phyloP scores from a whole-genome alignment of 352 stramenopile species.

The Porosira glacialis region DNA sequence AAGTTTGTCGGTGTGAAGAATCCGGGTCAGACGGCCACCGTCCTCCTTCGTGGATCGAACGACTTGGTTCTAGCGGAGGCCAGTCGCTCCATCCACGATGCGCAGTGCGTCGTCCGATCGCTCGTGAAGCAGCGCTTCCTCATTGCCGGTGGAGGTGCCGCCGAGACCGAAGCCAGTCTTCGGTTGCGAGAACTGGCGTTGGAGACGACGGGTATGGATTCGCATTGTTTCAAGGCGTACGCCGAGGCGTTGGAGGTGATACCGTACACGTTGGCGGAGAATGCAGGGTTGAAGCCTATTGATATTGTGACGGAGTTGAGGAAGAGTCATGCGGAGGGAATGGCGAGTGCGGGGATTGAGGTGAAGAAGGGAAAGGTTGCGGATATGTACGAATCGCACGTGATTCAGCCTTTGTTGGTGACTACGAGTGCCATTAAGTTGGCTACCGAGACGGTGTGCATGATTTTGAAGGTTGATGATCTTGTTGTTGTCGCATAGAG shows the following conservation, averaged over 20 bases:
- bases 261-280: slow-evolving; percentile 95
- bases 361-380: slow-evolving; percentile 96
- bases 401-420: slow-evolving; percentile 98
- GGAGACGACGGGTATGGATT: slow-evolving; percentile 96
- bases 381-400: slow-evolving; percentile 98
- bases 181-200: slow-evolving; percentile 87
- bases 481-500: too few species aligned
- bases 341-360: slow-evolving; percentile 92
- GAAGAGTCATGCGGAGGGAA: slow-evolving; percentile 92
- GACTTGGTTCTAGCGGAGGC: slow-evolving; percentile 99
- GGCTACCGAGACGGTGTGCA: slow-evolving; percentile 96
- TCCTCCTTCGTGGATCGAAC: slow-evolving; percentile 94
- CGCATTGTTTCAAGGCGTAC: slow-evolving; percentile 93
- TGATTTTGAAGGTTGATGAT: slow-evolving; percentile 99
- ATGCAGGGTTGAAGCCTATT: slow-evolving; percentile 97
- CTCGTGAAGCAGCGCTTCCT: slow-evolving; percentile 82
- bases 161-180: slow-evolving; percentile 88
- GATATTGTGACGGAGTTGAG: slow-evolving; percentile 96
- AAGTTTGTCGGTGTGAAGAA: slow-evolving; percentile 99
- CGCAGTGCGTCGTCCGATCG: slow-evolving; percentile 97
- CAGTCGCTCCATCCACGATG: slow-evolving; percentile 96
- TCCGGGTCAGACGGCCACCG: slow-evolving; percentile 94
- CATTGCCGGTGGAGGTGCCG: slow-evolving; percentile 80
- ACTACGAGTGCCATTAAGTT: slow-evolving; percentile 95
- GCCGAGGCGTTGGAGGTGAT: slow-evolving; percentile 98